These are phyloP conservation scores for Nigrospora osmanthi DNA, from an alignment of 2,329 filamentous ascomycete species.

Conservation along the genomic window DNA sequence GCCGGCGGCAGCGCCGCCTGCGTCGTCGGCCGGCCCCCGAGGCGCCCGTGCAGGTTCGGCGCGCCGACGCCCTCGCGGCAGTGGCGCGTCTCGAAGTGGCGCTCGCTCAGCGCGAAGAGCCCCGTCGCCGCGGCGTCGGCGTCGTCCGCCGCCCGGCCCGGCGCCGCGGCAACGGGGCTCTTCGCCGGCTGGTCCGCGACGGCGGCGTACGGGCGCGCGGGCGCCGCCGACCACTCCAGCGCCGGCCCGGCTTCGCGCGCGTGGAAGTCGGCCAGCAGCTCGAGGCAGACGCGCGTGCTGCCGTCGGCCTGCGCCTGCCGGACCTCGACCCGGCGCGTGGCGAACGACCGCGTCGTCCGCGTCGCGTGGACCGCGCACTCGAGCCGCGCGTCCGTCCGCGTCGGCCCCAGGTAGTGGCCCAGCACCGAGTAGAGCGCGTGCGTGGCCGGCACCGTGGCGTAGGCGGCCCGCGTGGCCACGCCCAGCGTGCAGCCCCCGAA, in stretches of 20 bases:
- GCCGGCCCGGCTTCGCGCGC: slow-evolving; percentile 27
- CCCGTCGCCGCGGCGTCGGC: too few relatives aligned
- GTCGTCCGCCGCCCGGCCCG: too few relatives aligned
- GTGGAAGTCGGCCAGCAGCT: slow-evolving; percentile 39
- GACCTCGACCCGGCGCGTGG: slow-evolving; percentile 36
- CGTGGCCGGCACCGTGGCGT: too few relatives aligned
- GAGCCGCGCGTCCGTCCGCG: slow-evolving; percentile 28
- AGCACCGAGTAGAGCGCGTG: slow-evolving; percentile 31
- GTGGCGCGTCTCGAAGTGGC: slow-evolving; percentile 25
- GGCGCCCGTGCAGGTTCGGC: slow-evolving; percentile 33
- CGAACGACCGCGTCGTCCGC: slow-evolving; percentile 38
- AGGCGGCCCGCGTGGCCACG: too few relatives aligned
- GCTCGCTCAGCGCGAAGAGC: slow-evolving; percentile 19
- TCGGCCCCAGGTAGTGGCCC: slow-evolving; percentile 38
- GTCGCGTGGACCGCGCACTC: slow-evolving; percentile 24
- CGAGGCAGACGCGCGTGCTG: slow-evolving; percentile 26
- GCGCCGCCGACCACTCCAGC: slow-evolving; percentile 29
- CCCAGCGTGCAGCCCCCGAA: too few relatives aligned
- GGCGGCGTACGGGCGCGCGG: slow-evolving; percentile 21
- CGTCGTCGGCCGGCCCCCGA: slow-evolving; percentile 22
- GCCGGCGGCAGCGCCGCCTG: slow-evolving; percentile 29
- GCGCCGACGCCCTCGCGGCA: slow-evolving; percentile 30
- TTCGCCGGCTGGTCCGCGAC: too few relatives aligned
- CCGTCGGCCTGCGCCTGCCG: slow-evolving; percentile 30
- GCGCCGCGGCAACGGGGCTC: too few relatives aligned